These are phyloP conservation scores for Hymenochaete sp. DNA, from an alignment of 1,284 basidiomycete species.

Conservation along the genomic window DNA sequence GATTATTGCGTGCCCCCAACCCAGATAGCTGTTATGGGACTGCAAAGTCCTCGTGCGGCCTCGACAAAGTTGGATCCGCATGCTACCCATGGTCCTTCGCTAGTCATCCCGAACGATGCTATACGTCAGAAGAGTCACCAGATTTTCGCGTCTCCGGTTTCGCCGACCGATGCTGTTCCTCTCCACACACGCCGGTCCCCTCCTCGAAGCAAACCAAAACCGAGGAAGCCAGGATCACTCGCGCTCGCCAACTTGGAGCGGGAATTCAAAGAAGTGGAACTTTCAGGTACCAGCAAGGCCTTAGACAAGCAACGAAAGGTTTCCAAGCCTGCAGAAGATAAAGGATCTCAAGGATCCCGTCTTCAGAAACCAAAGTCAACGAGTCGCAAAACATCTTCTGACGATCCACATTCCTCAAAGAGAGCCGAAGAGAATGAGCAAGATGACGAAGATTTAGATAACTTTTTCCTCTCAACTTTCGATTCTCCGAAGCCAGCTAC, in stretches of 20 bases:
- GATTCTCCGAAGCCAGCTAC: constrained; percentile 12
- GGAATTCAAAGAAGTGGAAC: constrained; percentile 6
- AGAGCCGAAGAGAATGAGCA: constrained; percentile 21
- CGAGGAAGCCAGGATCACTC: constrained; percentile 16
- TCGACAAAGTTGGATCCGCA: too few relatives aligned
- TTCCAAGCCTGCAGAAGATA: too few relatives aligned
- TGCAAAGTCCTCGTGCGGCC: too few relatives aligned
- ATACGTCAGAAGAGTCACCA: background rate
- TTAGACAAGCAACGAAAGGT: constrained; percentile 5
- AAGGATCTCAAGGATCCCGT: background rate
- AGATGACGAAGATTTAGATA: constrained; percentile 38
- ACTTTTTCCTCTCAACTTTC: constrained; percentile 23
- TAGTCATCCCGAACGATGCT: too few relatives aligned
- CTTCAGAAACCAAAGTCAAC: constrained; percentile 2
- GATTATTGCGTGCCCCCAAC: too few relatives aligned
- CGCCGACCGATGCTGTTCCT: background rate
- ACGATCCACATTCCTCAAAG: too few relatives aligned
- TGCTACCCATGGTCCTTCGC: too few relatives aligned
- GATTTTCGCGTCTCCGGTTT: background rate
- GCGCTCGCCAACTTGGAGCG: constrained; percentile 15
- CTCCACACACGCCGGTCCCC: constrained; percentile 9
- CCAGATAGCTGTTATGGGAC: too few relatives aligned
- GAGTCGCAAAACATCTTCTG: too few relatives aligned
- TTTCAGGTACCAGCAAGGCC: constrained; percentile 12
- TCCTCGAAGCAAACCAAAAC: constrained; percentile 16